Evolutionary conservation across 2,329 filamentous ascomycete species (phyloP).

Genomic region (Sphaerostilbella broomeana): DNA sequence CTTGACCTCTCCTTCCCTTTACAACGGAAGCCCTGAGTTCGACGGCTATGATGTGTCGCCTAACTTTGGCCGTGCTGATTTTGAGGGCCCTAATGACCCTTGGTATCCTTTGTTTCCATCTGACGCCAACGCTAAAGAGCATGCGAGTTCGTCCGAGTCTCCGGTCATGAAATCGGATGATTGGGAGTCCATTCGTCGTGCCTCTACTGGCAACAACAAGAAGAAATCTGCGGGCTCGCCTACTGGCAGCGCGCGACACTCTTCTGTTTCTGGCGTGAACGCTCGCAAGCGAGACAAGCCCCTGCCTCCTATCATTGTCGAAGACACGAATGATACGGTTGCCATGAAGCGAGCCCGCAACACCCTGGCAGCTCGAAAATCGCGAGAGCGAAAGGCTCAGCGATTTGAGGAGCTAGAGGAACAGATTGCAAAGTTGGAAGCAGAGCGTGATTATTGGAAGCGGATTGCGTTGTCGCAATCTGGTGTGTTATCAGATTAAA

Average conservation of each 20-base stretch:
- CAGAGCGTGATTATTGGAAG: slow-evolving; percentile 62
- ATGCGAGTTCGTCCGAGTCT: slow-evolving; percentile 32
- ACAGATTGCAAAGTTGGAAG: slow-evolving; percentile 62
- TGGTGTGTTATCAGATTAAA: slow-evolving; percentile 17
- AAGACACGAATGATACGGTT: slow-evolving; percentile 65
- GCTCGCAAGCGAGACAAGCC: slow-evolving; percentile 74
- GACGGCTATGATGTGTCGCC: slow-evolving; percentile 74
- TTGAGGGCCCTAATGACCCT: slow-evolving; percentile 43
- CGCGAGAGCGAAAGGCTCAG: slow-evolving; percentile 76
- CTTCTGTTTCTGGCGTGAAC: slow-evolving; percentile 62
- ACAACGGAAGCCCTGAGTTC: slow-evolving; percentile 69
- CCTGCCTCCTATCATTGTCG: slow-evolving; percentile 68
- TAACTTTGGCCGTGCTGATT: slow-evolving; percentile 57
- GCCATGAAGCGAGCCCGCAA: slow-evolving; percentile 92
- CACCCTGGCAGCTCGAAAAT: slow-evolving; percentile 88
- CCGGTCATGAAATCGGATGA: slow-evolving; percentile 42
- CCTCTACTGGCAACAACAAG: slow-evolving; percentile 27
- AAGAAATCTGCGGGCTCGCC: slow-evolving; percentile 43
- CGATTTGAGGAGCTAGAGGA: slow-evolving; percentile 69
- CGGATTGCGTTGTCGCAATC: slow-evolving; percentile 41
- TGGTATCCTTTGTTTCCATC: slow-evolving; percentile 73
- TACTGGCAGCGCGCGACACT: slow-evolving; percentile 49
- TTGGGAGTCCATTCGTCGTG: slow-evolving; percentile 37
- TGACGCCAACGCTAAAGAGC: slow-evolving; percentile 26
- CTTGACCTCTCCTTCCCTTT: slow-evolving; percentile 76